phyloP scores from a whole-genome alignment of 176 grass and related monocot species.

The Elymus sibiricus region DNA sequence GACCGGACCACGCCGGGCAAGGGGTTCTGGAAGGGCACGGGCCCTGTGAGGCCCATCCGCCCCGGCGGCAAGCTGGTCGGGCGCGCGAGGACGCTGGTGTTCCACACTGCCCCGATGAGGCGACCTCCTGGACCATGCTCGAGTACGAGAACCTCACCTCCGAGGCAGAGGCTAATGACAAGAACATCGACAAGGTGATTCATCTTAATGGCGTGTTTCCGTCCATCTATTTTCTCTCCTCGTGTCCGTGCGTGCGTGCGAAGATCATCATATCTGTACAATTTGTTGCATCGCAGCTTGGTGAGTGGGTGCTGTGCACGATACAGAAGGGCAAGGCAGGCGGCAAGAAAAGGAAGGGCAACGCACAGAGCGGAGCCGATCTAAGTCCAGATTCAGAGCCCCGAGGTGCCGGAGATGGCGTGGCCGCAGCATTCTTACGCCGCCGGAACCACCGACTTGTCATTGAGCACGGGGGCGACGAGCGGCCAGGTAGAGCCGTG shows the following conservation, averaged over 20 bases:
- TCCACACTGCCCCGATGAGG: background rate
- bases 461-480: too few relatives aligned
- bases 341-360: too few relatives aligned
- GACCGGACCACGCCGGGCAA: constrained; percentile 17
- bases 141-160: constrained; percentile 23
- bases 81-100: constrained; percentile 1
- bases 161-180: background rate
- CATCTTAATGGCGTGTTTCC: too few relatives aligned
- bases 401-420: too few relatives aligned
- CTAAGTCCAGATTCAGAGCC: too few relatives aligned
- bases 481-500: too few relatives aligned
- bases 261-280: too few relatives aligned
- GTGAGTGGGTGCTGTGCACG: constrained; percentile 1
- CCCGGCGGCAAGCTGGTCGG: background rate
- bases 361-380: too few relatives aligned
- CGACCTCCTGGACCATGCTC: constrained; percentile 28
- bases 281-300: background rate
- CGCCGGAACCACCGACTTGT: too few relatives aligned
- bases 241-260: too few relatives aligned
- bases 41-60: background rate
- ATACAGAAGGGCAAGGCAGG: constrained; percentile 27
- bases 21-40: constrained; percentile 28
- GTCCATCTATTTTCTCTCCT: background rate
- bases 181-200: background rate
- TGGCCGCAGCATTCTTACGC: too few relatives aligned